phyloP scores from a whole-genome alignment of 345 rosid genomes.

The Syzygium aqueum region DNA sequence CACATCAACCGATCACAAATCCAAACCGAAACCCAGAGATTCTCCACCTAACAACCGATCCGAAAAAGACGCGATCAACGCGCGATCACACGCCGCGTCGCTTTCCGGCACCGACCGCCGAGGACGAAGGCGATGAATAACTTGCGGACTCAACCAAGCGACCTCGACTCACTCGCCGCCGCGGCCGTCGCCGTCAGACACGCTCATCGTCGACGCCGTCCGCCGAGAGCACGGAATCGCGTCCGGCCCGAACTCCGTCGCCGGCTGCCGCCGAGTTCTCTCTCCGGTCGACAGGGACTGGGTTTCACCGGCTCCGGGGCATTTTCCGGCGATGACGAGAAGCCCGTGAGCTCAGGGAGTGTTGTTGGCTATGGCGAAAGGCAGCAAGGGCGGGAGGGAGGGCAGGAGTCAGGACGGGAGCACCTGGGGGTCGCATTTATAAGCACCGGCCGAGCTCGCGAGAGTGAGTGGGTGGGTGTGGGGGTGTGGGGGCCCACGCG shows the following conservation, averaged over 20 bases:
- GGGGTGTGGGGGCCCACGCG: neutral
- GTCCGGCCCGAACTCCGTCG: neutral
- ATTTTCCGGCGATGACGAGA: neutral
- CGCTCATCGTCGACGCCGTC: neutral
- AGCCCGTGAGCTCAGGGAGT: neutral
- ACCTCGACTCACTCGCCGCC: neutral
- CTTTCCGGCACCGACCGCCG: constrained; percentile 22
- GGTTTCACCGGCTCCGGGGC: neutral
- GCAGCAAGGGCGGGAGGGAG: neutral
- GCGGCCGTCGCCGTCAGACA: neutral
- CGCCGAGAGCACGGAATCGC: neutral
- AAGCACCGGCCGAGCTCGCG: neutral
- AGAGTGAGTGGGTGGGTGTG: too few species aligned
- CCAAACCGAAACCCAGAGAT: neutral
- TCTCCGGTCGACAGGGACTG: neutral
- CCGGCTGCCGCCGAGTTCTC: neutral
- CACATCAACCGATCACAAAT: neutral
- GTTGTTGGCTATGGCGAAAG: neutral
- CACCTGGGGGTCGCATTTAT: neutral
- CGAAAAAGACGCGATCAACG: neutral
- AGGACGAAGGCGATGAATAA: constrained; percentile 47
- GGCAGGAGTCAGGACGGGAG: rapidly evolving
- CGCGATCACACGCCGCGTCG: constrained; percentile 10
- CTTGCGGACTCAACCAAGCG: constrained; percentile 45
- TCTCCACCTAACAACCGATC: neutral